Conservation (phyloP, 2,329 filamentous ascomycete genomes). For the Lecanoromycetidae sp. region DNA sequence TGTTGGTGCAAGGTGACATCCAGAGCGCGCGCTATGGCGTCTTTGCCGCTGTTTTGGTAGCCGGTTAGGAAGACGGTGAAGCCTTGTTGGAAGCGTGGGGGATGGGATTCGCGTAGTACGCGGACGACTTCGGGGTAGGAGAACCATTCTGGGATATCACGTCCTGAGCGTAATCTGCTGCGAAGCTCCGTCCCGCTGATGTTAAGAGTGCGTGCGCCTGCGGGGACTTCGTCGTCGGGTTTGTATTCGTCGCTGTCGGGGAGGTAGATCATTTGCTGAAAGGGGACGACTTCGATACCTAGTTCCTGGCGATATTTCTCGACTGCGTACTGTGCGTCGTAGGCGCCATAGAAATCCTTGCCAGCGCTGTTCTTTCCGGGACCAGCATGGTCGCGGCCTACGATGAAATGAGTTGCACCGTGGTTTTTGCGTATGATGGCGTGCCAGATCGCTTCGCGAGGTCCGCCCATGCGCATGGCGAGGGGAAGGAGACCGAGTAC, state of each 20-base stretch:
- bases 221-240: slow-evolving; percentile 77
- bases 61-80: slow-evolving; percentile 98
- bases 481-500: slow-evolving; percentile 87
- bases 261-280: slow-evolving; percentile 99
- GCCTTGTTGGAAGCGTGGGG: slow-evolving; percentile 77
- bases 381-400: slow-evolving; percentile 94
- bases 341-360: slow-evolving; percentile 93
- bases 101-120: slow-evolving; percentile 92
- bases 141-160: slow-evolving; percentile 98
- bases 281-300: slow-evolving; percentile 95
- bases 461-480: slow-evolving; percentile 98
- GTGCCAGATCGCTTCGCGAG: slow-evolving; percentile 98
- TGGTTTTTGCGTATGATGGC: slow-evolving; percentile 99
- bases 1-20: slow-evolving; percentile 98
- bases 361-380: slow-evolving; percentile 97
- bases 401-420: slow-evolving; percentile 97
- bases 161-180: slow-evolving; percentile 75
- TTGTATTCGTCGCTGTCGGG: slow-evolving; percentile 95
- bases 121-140: slow-evolving; percentile 97
- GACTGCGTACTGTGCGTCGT: slow-evolving; percentile 91
- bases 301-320: slow-evolving; percentile 95
- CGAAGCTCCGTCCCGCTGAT: slow-evolving; percentile 87
- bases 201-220: slow-evolving; percentile 73
- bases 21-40: slow-evolving; percentile 85
- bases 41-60: slow-evolving; percentile 93